A percentile compares a stretch with the other conserved stretches of the same genome.
Evolutionary conservation across 805 yeast genomes (phyloP).

Genomic region (Hanseniaspora singularis): DNA sequence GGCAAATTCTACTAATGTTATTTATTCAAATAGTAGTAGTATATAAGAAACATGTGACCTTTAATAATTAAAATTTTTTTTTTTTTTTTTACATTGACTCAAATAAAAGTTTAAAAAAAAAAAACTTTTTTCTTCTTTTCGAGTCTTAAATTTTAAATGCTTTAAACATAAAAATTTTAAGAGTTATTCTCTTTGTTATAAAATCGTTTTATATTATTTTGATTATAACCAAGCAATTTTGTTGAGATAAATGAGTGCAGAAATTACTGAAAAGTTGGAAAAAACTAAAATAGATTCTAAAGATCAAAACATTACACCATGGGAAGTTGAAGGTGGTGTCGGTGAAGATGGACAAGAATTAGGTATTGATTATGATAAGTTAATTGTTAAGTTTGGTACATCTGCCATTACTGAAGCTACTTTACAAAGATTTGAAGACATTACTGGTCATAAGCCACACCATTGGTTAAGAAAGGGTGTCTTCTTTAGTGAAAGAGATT

Average conservation of each 20-base stretch:
- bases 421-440: constrained; percentile 56
- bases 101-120: too few relatives aligned
- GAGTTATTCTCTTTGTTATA: too few relatives aligned
- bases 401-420: constrained; percentile 56
- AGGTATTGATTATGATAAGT: constrained; percentile 82
- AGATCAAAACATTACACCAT: constrained; percentile 72
- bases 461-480: constrained; percentile 80
- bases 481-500: constrained; percentile 85
- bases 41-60: too few relatives aligned
- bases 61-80: too few relatives aligned
- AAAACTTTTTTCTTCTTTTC: too few relatives aligned
- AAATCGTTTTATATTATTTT: not conserved
- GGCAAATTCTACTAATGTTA: too few relatives aligned
- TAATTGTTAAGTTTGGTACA: constrained; percentile 82
- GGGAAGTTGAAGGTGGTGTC: constrained; percentile 99
- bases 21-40: too few relatives aligned
- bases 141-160: too few relatives aligned
- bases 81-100: too few relatives aligned
- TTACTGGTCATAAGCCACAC: constrained; percentile 88
- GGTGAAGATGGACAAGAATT: constrained; percentile 79
- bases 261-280: constrained; percentile 21
- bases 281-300: constrained; percentile 17
- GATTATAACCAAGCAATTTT: not conserved
- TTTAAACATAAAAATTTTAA: too few relatives aligned
- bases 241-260: constrained; percentile 12